Evolutionary conservation across 164 flowering plant species (phyloP).

Genomic region (Litsea cubeba): DNA sequence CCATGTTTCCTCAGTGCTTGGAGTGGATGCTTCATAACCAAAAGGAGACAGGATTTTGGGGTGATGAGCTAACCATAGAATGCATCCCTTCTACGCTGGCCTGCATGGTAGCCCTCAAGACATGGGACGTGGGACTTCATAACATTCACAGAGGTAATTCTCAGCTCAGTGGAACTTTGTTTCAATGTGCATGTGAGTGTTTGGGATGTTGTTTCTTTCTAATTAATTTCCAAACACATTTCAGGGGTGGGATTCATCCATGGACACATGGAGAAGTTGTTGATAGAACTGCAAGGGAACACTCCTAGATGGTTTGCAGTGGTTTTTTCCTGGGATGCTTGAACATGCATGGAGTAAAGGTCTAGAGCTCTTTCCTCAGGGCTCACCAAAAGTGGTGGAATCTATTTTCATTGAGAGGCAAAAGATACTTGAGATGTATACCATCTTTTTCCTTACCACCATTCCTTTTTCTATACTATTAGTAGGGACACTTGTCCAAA

Average conservation of each 20-base stretch:
- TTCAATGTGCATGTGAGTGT: neutral
- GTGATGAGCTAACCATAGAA: slow-evolving; percentile 28
- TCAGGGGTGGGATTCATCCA: neutral
- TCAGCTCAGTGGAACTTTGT: neutral
- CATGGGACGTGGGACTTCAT: slow-evolving; percentile 26
- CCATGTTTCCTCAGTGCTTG: slow-evolving; percentile 38
- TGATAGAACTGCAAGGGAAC: neutral
- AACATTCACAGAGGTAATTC: slow-evolving; percentile 27
- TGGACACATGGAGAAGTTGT: neutral
- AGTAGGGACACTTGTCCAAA: no score
- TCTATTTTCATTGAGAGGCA: neutral
- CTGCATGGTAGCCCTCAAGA: slow-evolving; percentile 38
- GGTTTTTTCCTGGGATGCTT: slow-evolving; percentile 2
- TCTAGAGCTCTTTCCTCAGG: slow-evolving; percentile 1
- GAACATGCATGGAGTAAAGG: slow-evolving; percentile 2
- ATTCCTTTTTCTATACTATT: neutral
- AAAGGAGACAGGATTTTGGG: slow-evolving; percentile 38
- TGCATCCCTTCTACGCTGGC: slow-evolving; percentile 35
- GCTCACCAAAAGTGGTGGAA: neutral
- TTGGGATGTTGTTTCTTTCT: neutral
- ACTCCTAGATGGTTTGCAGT: neutral
- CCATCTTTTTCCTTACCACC: neutral
- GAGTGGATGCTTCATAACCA: slow-evolving; percentile 40
- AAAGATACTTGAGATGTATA: neutral
- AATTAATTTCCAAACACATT: neutral